These are phyloP conservation scores for Phytophthora tubulina DNA, from an alignment of 352 stramenopile genomes.

Conservation along the genomic window DNA sequence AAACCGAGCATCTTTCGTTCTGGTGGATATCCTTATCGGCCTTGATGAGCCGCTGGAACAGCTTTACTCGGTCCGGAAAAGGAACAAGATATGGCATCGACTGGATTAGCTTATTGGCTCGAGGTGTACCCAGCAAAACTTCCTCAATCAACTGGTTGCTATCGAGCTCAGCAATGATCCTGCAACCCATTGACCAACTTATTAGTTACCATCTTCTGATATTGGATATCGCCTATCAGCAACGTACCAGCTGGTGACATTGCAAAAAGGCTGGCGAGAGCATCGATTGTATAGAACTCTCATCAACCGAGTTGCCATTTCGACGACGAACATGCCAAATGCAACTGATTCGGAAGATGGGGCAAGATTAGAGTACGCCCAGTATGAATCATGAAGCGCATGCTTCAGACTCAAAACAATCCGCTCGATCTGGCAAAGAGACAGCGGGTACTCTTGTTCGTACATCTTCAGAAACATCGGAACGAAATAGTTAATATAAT, in stretches of 20 bases:
- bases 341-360: conserved; percentile 36
- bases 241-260: conserved; percentile 77
- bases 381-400: conserved; percentile 67
- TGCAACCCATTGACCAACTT: conserved; percentile 18
- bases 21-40: conserved; percentile 67
- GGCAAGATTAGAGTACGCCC: conserved; percentile 48
- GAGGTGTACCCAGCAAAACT: conserved; percentile 57
- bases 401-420: conserved; percentile 69
- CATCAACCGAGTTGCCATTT: conserved; percentile 66
- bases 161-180: conserved; percentile 68
- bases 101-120: conserved; percentile 69
- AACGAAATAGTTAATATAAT: conserved; percentile 8
- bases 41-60: conserved; percentile 73
- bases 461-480: conserved; percentile 61
- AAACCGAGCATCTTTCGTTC: conserved; percentile 50
- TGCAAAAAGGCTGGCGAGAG: conserved; percentile 76
- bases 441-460: conserved; percentile 65
- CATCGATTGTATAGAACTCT: conserved; percentile 75
- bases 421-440: conserved; percentile 73
- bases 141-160: conserved; percentile 67
- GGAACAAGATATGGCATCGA: conserved; percentile 81
- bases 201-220: neutral
- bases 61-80: conserved; percentile 74
- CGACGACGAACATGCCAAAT: conserved; percentile 71
- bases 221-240: neutral